Base-by-base conservation (phyloP, 2,329 filamentous ascomycete genomes). In the Gnomoniopsis sp. region DNA sequence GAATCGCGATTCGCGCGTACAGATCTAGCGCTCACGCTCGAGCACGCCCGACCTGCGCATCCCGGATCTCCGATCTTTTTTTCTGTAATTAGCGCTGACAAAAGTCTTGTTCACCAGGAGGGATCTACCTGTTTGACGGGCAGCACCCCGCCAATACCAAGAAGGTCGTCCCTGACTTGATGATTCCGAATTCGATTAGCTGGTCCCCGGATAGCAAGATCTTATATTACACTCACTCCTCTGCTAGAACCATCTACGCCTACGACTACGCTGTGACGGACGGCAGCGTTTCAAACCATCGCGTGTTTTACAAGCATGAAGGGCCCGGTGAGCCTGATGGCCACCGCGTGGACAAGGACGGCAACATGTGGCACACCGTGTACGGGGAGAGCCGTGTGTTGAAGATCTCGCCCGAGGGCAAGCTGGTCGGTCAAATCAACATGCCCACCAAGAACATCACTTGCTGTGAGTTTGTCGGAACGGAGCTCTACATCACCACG, bases 311-410 rank as follows among this genome's bases (percentile, higher is more conserved):
- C 75, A 77, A 81, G 58, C 85, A 92, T 69, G 79, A 83, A 3
- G 83, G 83, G 1, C 72, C 81, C 26, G 87, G 88, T 50, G 84
- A 85, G 62, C 91, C 91, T 1, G 93, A 97, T 72, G 93, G 93
- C 2, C 93, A 93, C 74, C 87, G 88, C 62, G 83, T 96, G 67
- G 93, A 97, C 69, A 83, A 81, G 47, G 85, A 96, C 56, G 92
- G 91, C n/a, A 88, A 89, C 75, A 80, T 96, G 67, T 97, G 93
- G 93, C 87, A 89, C 62, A 90, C 91, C 8, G 79, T 95, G n/a
- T 95, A 91, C 69, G 91, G 91, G 55, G 89, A 88, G 62, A 79
- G 83, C 60, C 83, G 85, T 61, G 90, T 96, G 23, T 75, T 96
- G 64, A 85, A 89, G 70, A 88, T 96, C 68, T 85, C 82, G 50